Evolutionary conservation across 2,329 filamentous ascomycete species (phyloP).

Genomic region (Fusarium coffeatum): DNA sequence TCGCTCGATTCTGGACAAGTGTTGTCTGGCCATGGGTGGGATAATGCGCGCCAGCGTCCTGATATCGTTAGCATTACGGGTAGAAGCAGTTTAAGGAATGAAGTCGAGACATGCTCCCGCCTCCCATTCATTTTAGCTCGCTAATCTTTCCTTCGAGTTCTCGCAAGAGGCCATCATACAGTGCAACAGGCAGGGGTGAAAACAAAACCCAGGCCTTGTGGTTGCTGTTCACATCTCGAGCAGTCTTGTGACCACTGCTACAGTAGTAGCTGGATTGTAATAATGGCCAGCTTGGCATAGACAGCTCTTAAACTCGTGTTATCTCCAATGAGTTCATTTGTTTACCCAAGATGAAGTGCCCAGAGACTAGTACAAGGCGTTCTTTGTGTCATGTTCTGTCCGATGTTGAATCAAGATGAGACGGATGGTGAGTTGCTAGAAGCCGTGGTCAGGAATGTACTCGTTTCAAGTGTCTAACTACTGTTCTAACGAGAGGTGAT

Average conservation of each 20-base stretch:
- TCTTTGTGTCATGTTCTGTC: neutral
- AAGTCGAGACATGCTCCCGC: neutral
- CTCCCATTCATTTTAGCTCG: neutral
- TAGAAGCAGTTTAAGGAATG: constrained; percentile 27
- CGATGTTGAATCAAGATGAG: constrained; percentile 16
- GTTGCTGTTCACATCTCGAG: neutral
- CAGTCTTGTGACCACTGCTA: neutral
- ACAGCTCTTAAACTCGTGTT: neutral
- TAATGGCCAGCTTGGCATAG: neutral
- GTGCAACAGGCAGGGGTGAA: neutral
- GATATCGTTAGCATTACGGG: constrained; percentile 16
- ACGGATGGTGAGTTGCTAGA: constrained; percentile 16
- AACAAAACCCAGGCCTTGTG: neutral
- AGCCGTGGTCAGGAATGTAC: constrained; percentile 22
- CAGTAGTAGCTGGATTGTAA: too few species aligned
- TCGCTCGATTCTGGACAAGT: neutral
- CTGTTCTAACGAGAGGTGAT: constrained; percentile 10
- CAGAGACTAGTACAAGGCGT: neutral
- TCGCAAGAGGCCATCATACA: neutral
- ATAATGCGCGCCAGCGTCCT: constrained; percentile 3
- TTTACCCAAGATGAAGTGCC: neutral
- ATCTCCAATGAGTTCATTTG: neutral
- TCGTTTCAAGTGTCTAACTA: constrained; percentile 29
- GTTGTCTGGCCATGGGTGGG: neutral
- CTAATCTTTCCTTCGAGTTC: neutral